Base-by-base conservation (phyloP, 306 rosid genomes). In the Geum urbanum region DNA sequence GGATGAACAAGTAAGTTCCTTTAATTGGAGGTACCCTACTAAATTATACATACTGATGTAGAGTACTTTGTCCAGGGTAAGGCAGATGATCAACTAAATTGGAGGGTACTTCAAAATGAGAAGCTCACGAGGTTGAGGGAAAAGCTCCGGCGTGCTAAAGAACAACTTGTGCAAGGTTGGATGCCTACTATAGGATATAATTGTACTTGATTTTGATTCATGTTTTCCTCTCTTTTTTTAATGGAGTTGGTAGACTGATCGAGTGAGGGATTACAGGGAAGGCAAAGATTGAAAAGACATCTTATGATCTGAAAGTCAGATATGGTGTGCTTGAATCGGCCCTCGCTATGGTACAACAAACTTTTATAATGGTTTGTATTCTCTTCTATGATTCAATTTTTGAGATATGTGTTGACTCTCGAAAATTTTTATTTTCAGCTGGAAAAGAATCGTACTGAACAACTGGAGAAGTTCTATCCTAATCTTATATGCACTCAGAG, bases 401-500 rank as follows among this genome's bases (percentile, higher is more conserved):
- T 54, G 13, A 15, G 54, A 55, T 70, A 15, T 53, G 18, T 41
- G 12, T 54, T 41, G 53, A 27, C 24, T 20, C 56, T 53, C 3
- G 15, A 20, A 0, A 50, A 74, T 72, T 80, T 72, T 62, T 66
- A 24, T 80, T 50, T 83, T 82, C 92, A 94, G 99, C 55, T 94
- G 89, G 88, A 82, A 70, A 94, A 83, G 44, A 84, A 89, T 72
- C 91, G 92, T 57, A 83, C 80, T 57, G 95, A 94, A 76, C 97
- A 87, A 78, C 81, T 94, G 81, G 95, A 89, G 71, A 94, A 91
- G 82, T 84, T 81, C 79, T 94, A 84, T 83, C 99, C 96, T 27
- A 91, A 89, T 80, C 85, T 94, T 70, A 89, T 86, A 69, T 83
- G 89, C 86, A 94, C 99, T 62, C 97, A 91, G 83, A 89, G 79